A percentile compares a stretch with the other conserved stretches of the same genome.
Evolutionary conservation across 768 basidiomycete genomes (phyloP).

Genomic region (Termitomyces sp.): DNA sequence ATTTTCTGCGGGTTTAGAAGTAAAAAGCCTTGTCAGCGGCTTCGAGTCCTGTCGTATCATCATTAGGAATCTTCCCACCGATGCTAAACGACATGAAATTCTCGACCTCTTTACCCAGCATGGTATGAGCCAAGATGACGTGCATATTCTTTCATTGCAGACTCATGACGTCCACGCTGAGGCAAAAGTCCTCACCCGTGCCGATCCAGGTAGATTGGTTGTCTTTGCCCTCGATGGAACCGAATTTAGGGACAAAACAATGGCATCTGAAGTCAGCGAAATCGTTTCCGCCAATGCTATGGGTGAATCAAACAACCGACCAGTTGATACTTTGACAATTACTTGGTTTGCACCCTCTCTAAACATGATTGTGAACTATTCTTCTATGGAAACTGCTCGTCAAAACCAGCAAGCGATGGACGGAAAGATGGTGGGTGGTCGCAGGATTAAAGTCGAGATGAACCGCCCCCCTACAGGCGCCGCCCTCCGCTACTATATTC

Average conservation of each 20-base stretch:
- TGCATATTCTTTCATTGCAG: slow-evolving; percentile 28
- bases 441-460: slow-evolving; percentile 41
- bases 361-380: slow-evolving; percentile 39
- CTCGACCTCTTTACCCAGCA: slow-evolving; percentile 35
- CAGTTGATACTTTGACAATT: slow-evolving; percentile 36
- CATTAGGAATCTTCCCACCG: slow-evolving; percentile 37
- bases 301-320: slow-evolving; percentile 26
- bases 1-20: slow-evolving; percentile 42
- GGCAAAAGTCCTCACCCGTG: slow-evolving; percentile 37
- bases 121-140: slow-evolving; percentile 27
- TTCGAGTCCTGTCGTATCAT: slow-evolving; percentile 47
- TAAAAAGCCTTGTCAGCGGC: slow-evolving; percentile 38
- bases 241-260: slow-evolving; percentile 36
- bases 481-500: slow-evolving; percentile 17
- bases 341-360: slow-evolving; percentile 47
- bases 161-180: slow-evolving; percentile 24
- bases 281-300: slow-evolving; percentile 35
- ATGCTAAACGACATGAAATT: slow-evolving; percentile 34
- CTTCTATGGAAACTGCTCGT: slow-evolving; percentile 22
- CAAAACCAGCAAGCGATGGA: slow-evolving; percentile 32
- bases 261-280: slow-evolving; percentile 37
- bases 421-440: slow-evolving; percentile 27
- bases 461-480: slow-evolving; percentile 31
- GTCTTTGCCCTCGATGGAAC: slow-evolving; percentile 40
- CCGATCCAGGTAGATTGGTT: slow-evolving; percentile 33